A percentile compares a stretch with the other conserved stretches of the same genome.
phyloP scores from a whole-genome alignment of 2,329 filamentous ascomycete species.

The Metarhizium sp. region DNA sequence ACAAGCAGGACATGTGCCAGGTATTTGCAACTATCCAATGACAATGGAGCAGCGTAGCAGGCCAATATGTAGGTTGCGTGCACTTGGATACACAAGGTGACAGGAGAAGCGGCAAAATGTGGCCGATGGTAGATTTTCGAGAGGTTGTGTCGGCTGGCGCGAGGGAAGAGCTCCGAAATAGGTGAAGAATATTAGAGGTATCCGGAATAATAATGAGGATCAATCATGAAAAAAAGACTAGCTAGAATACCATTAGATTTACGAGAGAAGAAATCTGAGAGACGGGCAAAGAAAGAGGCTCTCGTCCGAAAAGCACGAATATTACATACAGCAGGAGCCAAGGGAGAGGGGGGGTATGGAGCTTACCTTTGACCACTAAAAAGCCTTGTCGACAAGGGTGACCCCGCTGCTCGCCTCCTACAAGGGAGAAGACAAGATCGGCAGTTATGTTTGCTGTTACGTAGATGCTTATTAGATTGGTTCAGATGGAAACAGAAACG shows the following conservation, averaged over 20 bases:
- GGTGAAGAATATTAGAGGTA: neutral
- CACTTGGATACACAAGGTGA: neutral
- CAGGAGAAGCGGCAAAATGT: neutral
- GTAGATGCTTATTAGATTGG: neutral
- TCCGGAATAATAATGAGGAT: neutral
- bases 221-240: neutral
- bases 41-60: neutral
- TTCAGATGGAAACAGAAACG: neutral
- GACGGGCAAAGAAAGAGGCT: constrained; percentile 3
- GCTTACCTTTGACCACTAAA: constrained; percentile 4
- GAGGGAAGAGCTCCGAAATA: neutral
- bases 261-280: constrained; percentile 2
- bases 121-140: neutral
- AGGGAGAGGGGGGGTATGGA: constrained; percentile 4
- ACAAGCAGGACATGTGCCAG: neutral
- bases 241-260: constrained; percentile 3
- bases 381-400: constrained; percentile 6
- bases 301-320: neutral
- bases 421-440: constrained; percentile 4
- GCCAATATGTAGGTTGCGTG: neutral
- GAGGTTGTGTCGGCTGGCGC: neutral
- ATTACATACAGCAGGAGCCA: neutral
- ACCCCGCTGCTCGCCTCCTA: constrained; percentile 1
- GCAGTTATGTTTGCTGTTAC: neutral
- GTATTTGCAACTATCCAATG: neutral